phyloP scores from a whole-genome alignment of 441 rosid species.

The Populus hybrid region DNA sequence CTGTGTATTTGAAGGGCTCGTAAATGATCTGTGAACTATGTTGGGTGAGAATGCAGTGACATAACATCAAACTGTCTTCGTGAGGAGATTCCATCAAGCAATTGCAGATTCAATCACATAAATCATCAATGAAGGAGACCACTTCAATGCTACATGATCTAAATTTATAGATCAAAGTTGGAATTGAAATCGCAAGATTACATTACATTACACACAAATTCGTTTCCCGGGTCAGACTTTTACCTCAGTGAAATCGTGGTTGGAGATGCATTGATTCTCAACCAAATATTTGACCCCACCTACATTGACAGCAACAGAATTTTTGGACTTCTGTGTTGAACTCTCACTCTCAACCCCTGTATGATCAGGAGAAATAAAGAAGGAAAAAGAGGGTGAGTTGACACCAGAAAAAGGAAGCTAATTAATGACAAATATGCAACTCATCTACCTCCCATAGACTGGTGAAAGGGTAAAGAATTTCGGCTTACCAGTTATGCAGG shows the following conservation, averaged over 20 bases:
- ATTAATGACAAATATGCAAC: background rate
- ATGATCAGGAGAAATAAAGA: slow-evolving; percentile 3
- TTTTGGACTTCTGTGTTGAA: slow-evolving; percentile 25
- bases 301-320: slow-evolving; percentile 49
- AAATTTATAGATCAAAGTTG: background rate
- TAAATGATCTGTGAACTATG: background rate
- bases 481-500: slow-evolving; percentile 65
- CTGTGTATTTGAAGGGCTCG: background rate
- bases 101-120: background rate
- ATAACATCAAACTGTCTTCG: background rate
- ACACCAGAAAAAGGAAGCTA: background rate
- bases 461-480: background rate
- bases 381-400: background rate
- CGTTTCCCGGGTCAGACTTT: background rate
- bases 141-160: background rate
- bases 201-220: background rate
- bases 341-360: slow-evolving; percentile 39
- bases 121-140: background rate
- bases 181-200: background rate
- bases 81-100: background rate
- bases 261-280: slow-evolving; percentile 74
- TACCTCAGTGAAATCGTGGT: slow-evolving; percentile 84
- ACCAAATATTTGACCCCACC: slow-evolving; percentile 61
- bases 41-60: background rate
- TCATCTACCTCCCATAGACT: background rate